Conservation (phyloP, 306 rosid genomes). For the Dryas alaskensis region DNA sequence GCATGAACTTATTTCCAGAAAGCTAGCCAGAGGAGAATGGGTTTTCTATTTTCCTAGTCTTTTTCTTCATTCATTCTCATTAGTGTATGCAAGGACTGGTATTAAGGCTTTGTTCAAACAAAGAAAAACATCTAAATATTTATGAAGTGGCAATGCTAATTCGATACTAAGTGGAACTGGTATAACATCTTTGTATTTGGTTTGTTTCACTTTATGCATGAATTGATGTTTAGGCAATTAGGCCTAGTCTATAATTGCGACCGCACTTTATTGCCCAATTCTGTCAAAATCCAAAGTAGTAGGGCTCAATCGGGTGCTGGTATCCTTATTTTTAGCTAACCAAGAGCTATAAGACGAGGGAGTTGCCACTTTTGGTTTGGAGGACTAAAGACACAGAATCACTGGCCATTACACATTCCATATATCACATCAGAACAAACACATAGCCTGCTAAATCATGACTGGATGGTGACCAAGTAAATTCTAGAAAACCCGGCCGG, state of each 20-base stretch:
- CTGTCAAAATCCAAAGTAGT: constrained; percentile 30
- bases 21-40: too few relatives aligned
- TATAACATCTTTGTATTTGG: background rate
- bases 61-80: too few relatives aligned
- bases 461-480: constrained; percentile 49
- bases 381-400: constrained; percentile 27
- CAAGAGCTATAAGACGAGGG: constrained; percentile 29
- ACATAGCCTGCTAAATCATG: constrained; percentile 17
- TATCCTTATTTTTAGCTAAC: constrained; percentile 65
- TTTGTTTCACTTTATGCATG: background rate
- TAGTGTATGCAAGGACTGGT: background rate
- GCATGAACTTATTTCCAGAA: too few relatives aligned
- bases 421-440: constrained; percentile 38
- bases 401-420: constrained; percentile 19
- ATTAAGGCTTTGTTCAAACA: too few relatives aligned
- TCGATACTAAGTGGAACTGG: background rate
- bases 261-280: constrained; percentile 24
- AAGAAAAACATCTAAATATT: too few relatives aligned
- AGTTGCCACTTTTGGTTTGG: constrained; percentile 31
- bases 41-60: too few relatives aligned
- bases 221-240: background rate
- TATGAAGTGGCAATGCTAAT: too few relatives aligned
- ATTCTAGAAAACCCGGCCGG: too few relatives aligned
- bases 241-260: constrained; percentile 30
- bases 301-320: constrained; percentile 18